Base-by-base conservation (phyloP, 768 basidiomycete species). In the Suillus luteus region DNA sequence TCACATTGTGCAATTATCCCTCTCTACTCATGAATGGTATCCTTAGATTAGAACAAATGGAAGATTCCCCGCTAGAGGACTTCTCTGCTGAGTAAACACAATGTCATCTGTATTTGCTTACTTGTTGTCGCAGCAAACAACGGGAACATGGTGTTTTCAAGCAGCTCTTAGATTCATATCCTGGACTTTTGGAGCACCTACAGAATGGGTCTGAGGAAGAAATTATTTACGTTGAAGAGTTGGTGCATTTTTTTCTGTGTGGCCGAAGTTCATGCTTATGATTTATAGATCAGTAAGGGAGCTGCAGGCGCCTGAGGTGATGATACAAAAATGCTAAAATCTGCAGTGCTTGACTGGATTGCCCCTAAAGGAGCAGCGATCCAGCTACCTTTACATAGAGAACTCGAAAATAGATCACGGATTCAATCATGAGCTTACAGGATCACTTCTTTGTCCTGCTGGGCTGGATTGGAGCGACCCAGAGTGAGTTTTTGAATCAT, bases 381-480 rank as follows among this genome's bases (percentile, higher is more conserved):
- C 19, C 19, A 44, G 43, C 43, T 19, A 3, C 19, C 43, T 19
- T 3, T 44, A 44, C 43, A 44, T 5, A 44, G 43, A 44, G n/a
- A 44, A 44, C 19, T 44, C 9, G 8, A 44, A 44, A 10, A 44
- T 44, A 1, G 43, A 44, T 17, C 19, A 1, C 3, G 3, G 19
- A 44, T 44, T 44, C 17, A 44, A 44, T 44, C 43, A 44, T 44
- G 19, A 44, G 12, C 43, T n/a, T 19, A 44, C 43, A 9, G 19
- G 19, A 44, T 44, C 43, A 3, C 43, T 44, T 19, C 43, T 44
- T 44, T 44, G 43, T 44, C 43, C 43, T 7, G 19, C 43, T 19
- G 43, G 43, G 43, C 5, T 72, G 8, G 67, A 72, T 37, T 72
- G 71, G 71, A 49, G 38, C 5, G 59, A 71, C 59, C 14, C 35